Conservation (phyloP, 495 filamentous ascomycete genomes). For the Daldinia bambusicola region DNA sequence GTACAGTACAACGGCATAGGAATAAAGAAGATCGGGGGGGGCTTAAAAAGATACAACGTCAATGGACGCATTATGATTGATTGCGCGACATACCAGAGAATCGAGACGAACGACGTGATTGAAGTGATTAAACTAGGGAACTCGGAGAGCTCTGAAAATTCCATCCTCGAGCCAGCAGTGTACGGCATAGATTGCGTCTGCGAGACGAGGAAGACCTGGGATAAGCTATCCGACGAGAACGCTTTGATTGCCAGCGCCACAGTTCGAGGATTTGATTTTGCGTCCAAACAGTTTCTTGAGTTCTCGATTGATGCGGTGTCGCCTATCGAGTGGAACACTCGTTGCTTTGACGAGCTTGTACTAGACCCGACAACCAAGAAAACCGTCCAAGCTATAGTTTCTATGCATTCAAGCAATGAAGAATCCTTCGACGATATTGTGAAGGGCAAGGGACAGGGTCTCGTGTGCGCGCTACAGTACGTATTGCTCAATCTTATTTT, state of each 20-base stretch:
- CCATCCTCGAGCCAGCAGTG: background rate
- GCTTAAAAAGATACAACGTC: conserved; percentile 43
- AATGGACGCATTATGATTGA: conserved; percentile 54
- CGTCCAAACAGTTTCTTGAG: conserved; percentile 47
- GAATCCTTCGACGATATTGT: conserved; percentile 54
- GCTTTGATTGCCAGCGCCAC: conserved; percentile 45
- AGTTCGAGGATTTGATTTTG: conserved; percentile 51
- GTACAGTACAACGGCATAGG: conserved; percentile 47
- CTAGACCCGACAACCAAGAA: conserved; percentile 62
- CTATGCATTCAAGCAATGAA: conserved; percentile 48
- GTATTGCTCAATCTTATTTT: conserved; percentile 3
- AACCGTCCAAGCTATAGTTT: conserved; percentile 63
- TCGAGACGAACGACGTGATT: conserved; percentile 45
- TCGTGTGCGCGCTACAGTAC: conserved; percentile 55
- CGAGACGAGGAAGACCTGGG: conserved; percentile 24
- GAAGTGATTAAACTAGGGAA: conserved; percentile 17
- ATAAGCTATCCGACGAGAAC: conserved; percentile 47
- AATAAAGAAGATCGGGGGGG: conserved; percentile 40
- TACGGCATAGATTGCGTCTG: conserved; percentile 14
- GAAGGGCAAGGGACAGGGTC: conserved; percentile 51
- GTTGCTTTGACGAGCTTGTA: conserved; percentile 65
- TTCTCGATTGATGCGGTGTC: conserved; percentile 48
- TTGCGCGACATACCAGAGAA: conserved; percentile 47
- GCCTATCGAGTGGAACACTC: conserved; percentile 47
- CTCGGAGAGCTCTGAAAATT: conserved; percentile 11